phyloP scores from a whole-genome alignment of 2,329 filamentous ascomycete genomes.

The Leptodontidium sp. region DNA sequence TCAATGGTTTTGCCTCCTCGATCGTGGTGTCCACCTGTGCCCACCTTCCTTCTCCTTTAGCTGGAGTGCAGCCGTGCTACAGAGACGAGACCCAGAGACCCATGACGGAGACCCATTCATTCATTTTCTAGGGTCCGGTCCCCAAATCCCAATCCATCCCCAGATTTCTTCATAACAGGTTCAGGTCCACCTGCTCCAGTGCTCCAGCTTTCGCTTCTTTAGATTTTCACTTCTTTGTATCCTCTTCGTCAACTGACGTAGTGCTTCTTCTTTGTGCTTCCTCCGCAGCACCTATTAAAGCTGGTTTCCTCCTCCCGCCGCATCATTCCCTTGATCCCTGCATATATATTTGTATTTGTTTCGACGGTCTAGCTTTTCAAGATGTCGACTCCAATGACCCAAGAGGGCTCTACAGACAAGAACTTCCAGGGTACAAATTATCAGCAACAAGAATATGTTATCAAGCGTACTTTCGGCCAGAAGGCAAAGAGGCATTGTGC shows the following conservation, averaged over 20 bases:
- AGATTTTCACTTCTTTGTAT: constrained; percentile 15
- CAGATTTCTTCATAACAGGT: constrained; percentile 31
- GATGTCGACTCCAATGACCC: constrained; percentile 1
- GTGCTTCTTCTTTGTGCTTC: constrained; percentile 17
- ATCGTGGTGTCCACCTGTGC: constrained; percentile 13
- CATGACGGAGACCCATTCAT: background rate
- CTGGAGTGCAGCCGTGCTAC: background rate
- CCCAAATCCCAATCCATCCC: constrained; percentile 9
- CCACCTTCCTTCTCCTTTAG: constrained; percentile 13
- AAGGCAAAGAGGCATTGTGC: constrained; percentile 45
- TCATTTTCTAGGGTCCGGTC: constrained; percentile 4
- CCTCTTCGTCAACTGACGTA: constrained; percentile 25
- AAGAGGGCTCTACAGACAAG: constrained; percentile 24
- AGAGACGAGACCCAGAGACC: constrained; percentile 1
- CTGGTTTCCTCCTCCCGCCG: background rate
- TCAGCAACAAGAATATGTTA: background rate
- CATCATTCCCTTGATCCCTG: background rate
- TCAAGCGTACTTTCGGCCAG: constrained; percentile 26
- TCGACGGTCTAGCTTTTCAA: background rate
- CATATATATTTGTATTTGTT: background rate
- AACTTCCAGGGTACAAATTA: constrained; percentile 28
- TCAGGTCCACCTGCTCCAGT: constrained; percentile 24
- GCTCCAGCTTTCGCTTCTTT: constrained; percentile 12
- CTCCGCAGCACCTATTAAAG: constrained; percentile 17
- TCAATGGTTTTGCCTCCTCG: constrained; percentile 32